A percentile compares a stretch with the other conserved stretches of the same genome.
Evolutionary conservation across 1,284 basidiomycete species (phyloP).

Genomic region (Dichomitus squalens): DNA sequence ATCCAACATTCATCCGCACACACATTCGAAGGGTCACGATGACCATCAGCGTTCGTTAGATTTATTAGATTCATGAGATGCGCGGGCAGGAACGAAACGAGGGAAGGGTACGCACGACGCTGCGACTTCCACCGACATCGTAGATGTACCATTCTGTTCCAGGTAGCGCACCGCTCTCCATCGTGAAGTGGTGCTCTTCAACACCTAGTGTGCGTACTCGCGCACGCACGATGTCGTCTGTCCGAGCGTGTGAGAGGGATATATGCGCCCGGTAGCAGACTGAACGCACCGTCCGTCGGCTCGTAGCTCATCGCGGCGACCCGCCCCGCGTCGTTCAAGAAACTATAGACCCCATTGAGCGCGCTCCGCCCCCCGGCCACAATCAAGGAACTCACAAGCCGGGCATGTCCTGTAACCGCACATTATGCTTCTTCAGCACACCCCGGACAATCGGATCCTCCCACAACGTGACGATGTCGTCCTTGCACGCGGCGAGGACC

Average conservation of each 20-base stretch:
- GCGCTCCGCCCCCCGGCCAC: background rate
- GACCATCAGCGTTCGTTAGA: background rate
- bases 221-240: constrained; percentile 64
- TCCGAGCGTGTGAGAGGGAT: background rate
- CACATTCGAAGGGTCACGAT: background rate
- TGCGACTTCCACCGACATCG: constrained; percentile 66
- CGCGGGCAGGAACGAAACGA: background rate
- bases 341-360: constrained; percentile 37
- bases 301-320: constrained; percentile 54
- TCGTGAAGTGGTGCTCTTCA: constrained; percentile 63
- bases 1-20: background rate
- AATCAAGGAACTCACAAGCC: constrained; percentile 49
- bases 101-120: constrained; percentile 38
- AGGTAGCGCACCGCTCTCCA: constrained; percentile 45
- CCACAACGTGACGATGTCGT: constrained; percentile 57
- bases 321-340: constrained; percentile 61
- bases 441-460: constrained; percentile 51
- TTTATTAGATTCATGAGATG: background rate
- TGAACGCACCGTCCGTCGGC: constrained; percentile 46
- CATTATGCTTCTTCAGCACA: constrained; percentile 47
- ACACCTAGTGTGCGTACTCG: constrained; percentile 63
- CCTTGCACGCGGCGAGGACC: constrained; percentile 31
- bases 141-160: constrained; percentile 65
- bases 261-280: background rate
- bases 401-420: constrained; percentile 56